Base-by-base conservation (phyloP, 2,329 filamentous ascomycete species). In the Chrysoporthe puriensis region DNA sequence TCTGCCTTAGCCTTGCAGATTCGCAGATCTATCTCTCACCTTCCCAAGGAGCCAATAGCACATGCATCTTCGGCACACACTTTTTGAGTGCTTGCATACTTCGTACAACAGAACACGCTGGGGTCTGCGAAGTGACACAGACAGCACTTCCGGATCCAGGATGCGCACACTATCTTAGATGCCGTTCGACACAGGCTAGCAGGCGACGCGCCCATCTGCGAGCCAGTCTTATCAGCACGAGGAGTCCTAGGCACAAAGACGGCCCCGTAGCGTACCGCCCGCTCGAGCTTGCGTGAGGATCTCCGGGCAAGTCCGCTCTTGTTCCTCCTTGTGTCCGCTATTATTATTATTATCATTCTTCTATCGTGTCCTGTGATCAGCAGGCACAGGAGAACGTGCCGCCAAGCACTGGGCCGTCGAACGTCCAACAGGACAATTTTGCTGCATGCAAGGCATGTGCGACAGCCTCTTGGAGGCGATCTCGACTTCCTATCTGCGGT, bases 51-150 rank as follows among this genome's bases (percentile, higher is more conserved):
- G 61, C 66, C 66, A 67, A 67, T 67, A 56, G n/a, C 62, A 61
- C 11, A 18, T 52, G 48, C 57, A 21, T 21, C 42, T 43, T 44
- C 16, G 43, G 40, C 52, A 34, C 43, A 60, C 50, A 34, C 54
- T 56, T n/a, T 43, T 48, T 61, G 56, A 64, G 66, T 67, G 66
- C 52, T 61, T 67, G 66, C 66, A 67, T 67, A 58, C 62, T 26
- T 13, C 32, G 32, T 21, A 54, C 11, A 43, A 11, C n/a, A 59
- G 21, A 21, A 21, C 36, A 36, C 46, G 21, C 58, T 61, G 16
- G 21, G 43, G 21, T 14, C 16, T 48, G 26, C 4, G 59, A 60
- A 60, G 59, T 61, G 26, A 34, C 59, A 61, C 59, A 61, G 9
- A 26, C 59, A 61, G 9, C 13, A 43, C 14, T 61, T 61, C 59